These are phyloP conservation scores for Ophiostoma pallidulum DNA, from an alignment of 2,329 filamentous ascomycete genomes.

Conservation along the genomic window DNA sequence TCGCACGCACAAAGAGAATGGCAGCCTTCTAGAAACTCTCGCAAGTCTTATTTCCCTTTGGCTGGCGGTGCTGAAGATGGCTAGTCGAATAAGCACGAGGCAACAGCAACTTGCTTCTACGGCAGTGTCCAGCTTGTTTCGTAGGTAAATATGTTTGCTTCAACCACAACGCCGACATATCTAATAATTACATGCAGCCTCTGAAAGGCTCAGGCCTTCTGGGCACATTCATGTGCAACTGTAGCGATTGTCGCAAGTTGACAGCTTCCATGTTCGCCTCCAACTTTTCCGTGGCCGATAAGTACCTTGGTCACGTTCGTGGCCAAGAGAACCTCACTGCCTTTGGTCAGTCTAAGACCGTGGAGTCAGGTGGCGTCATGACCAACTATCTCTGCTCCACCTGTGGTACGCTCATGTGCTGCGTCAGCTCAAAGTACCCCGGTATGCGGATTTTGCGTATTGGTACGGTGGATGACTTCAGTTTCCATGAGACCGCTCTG, in stretches of 20 bases:
- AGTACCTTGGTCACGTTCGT: slow-evolving; percentile 37
- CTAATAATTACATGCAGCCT: slow-evolving; percentile 26
- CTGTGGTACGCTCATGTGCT: slow-evolving; percentile 47
- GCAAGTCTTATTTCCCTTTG: slow-evolving; percentile 30
- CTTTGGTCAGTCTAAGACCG: slow-evolving; percentile 38
- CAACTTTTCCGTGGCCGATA: slow-evolving; percentile 43
- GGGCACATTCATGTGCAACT: slow-evolving; percentile 49
- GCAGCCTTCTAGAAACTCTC: too few species aligned
- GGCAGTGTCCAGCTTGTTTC: slow-evolving; percentile 45
- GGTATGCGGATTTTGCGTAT: slow-evolving; percentile 33
- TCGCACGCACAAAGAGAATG: too few species aligned
- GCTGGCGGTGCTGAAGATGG: slow-evolving; percentile 24
- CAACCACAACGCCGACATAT: neutral
- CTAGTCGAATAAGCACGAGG: slow-evolving; percentile 32
- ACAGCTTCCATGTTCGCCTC: slow-evolving; percentile 54
- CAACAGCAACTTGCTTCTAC: slow-evolving; percentile 51
- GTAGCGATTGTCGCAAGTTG: slow-evolving; percentile 52
- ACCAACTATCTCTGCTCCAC: slow-evolving; percentile 51
- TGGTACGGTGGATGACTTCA: slow-evolving; percentile 44
- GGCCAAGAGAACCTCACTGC: slow-evolving; percentile 40
- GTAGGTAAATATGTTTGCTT: neutral
- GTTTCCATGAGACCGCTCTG: slow-evolving; percentile 37
- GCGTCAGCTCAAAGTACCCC: slow-evolving; percentile 29
- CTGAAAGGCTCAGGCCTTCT: slow-evolving; percentile 35
- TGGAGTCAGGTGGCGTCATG: slow-evolving; percentile 41